Conservation (phyloP, 2,329 filamentous ascomycete species). For the Ophiostoma perfectum region DNA sequence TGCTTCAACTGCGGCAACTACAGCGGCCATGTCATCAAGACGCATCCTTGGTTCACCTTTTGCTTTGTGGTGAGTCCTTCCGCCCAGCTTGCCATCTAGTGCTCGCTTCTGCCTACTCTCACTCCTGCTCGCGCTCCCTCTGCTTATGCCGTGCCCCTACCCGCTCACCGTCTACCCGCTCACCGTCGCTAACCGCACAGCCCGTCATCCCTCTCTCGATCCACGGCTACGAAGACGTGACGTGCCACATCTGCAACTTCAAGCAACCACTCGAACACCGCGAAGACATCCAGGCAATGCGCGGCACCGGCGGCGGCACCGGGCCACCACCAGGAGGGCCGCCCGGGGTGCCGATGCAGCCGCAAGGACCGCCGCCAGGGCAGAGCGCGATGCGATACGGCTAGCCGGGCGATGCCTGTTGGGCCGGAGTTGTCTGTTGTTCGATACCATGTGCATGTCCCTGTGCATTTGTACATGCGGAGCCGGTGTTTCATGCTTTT, state of each 20-base stretch:
- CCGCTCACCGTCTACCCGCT: too few species aligned
- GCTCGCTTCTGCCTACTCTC: neutral
- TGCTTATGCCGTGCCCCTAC: neutral
- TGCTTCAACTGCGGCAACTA: conserved; percentile 65
- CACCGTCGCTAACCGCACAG: conserved; percentile 32
- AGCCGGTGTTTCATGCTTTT: too few species aligned
- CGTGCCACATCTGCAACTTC: conserved; percentile 72
- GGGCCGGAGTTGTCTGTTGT: too few species aligned
- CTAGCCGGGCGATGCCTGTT: too few species aligned
- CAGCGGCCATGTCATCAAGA: conserved; percentile 55
- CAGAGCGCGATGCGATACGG: conserved; percentile 31
- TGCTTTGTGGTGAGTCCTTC: conserved; percentile 59
- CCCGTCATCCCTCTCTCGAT: conserved; percentile 67
- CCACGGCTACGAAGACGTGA: conserved; percentile 62
- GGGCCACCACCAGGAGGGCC: conserved; percentile 18
- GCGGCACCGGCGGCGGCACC: conserved; percentile 31
- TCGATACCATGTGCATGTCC: too few species aligned
- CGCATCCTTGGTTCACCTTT: conserved; percentile 70
- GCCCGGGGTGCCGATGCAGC: conserved; percentile 30
- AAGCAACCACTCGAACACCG: conserved; percentile 59
- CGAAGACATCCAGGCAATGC: conserved; percentile 51
- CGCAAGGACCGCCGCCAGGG: conserved; percentile 29
- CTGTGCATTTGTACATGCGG: too few species aligned
- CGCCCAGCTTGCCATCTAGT: neutral
- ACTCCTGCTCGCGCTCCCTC: neutral